These are phyloP conservation scores for Argentina anserina DNA, from an alignment of 306 rosid genomes.

Conservation along the genomic window DNA sequence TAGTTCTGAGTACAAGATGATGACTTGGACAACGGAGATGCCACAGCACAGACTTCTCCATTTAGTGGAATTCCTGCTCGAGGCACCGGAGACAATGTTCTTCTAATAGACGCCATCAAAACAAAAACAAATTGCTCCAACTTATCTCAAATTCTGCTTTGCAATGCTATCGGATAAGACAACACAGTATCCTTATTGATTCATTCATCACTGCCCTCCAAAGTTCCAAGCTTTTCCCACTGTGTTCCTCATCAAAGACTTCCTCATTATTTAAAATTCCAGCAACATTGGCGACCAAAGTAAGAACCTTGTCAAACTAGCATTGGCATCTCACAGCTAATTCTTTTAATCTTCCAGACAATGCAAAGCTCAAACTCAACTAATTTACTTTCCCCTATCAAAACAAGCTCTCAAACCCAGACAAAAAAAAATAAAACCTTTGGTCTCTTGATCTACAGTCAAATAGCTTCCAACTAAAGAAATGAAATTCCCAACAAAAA, in stretches of 20 bases:
- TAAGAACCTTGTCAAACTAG: neutral
- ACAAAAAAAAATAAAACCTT: neutral
- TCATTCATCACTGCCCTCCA: constrained; percentile 11
- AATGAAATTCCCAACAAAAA: constrained; percentile 16
- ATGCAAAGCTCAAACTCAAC: neutral
- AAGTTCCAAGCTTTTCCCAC: neutral
- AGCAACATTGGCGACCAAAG: neutral
- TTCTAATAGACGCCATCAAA: constrained; percentile 77
- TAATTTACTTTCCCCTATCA: neutral
- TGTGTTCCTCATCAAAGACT: constrained; percentile 1
- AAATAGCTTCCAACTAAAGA: constrained; percentile 1
- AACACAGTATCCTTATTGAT: constrained; percentile 12
- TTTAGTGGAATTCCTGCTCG: constrained; percentile 47
- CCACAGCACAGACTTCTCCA: constrained; percentile 58
- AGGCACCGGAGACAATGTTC: constrained; percentile 76
- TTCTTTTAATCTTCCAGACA: neutral
- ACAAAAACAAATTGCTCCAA: constrained; percentile 20
- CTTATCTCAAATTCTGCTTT: constrained; percentile 3
- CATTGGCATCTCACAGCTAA: neutral
- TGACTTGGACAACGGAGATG: constrained; percentile 76
- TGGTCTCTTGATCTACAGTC: constrained; percentile 2
- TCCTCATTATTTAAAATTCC: neutral
- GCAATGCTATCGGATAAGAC: constrained; percentile 9
- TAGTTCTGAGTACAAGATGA: constrained; percentile 53
- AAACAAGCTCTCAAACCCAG: constrained; percentile 12